Percentiles rank a stretch among this genome's conserved stretches.
phyloP scores from a whole-genome alignment of 1,284 basidiomycete species.

The Schizophyllum amplum region DNA sequence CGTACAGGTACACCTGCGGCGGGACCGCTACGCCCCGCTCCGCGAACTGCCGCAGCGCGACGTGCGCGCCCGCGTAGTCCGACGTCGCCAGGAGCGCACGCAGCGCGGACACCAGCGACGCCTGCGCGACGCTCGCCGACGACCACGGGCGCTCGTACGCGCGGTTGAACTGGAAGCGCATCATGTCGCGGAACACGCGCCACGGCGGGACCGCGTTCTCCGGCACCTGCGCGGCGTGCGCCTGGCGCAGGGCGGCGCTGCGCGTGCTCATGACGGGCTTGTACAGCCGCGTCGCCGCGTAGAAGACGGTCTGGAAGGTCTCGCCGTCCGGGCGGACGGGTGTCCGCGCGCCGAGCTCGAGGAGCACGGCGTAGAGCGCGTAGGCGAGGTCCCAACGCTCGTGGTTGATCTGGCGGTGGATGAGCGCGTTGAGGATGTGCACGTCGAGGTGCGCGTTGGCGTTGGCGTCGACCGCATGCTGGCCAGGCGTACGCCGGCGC shows the following conservation, averaged over 20 bases:
- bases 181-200: slow-evolving; percentile 40
- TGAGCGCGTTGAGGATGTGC: slow-evolving; percentile 38
- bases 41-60: not conserved
- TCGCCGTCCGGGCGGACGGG: slow-evolving; percentile 30
- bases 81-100: not conserved
- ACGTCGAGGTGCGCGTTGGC: slow-evolving; percentile 29
- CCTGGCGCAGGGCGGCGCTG: slow-evolving; percentile 14
- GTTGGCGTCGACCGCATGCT: slow-evolving; percentile 4
- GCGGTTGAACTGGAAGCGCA: slow-evolving; percentile 24
- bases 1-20: not conserved
- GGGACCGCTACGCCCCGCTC: not conserved
- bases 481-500: slow-evolving; percentile 17
- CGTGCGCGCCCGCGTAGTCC: not conserved
- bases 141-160: slow-evolving; percentile 13
- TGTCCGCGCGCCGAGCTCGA: slow-evolving; percentile 16
- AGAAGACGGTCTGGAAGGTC: slow-evolving; percentile 40
- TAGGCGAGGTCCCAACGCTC: slow-evolving; percentile 30
- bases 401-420: slow-evolving; percentile 28
- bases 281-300: slow-evolving; percentile 21
- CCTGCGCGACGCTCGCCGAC: not conserved
- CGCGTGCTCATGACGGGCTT: slow-evolving; percentile 13
- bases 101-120: not conserved
- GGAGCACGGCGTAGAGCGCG: slow-evolving; percentile 32
- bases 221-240: slow-evolving; percentile 3
- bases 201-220: slow-evolving; percentile 27